Conservation (phyloP, 2,329 filamentous ascomycete genomes). For the Clonostachys rhizophaga region DNA sequence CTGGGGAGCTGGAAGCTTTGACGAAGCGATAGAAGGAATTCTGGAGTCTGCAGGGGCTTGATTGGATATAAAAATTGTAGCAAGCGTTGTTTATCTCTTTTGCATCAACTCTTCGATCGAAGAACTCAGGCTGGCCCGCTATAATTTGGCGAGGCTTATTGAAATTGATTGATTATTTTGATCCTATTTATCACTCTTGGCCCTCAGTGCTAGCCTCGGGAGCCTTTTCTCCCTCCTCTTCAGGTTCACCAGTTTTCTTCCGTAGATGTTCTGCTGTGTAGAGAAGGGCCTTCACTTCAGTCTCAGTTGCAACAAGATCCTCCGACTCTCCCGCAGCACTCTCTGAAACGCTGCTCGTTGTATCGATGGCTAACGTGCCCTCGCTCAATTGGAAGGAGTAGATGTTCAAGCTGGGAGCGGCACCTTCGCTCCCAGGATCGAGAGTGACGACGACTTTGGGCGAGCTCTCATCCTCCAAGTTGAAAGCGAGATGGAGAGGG, state of each 20-base stretch:
- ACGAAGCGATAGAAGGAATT: no score
- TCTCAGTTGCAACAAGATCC: conserved; percentile 25
- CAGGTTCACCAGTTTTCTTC: conserved; percentile 25
- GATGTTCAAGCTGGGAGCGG: conserved; percentile 15
- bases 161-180: no score
- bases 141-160: no score
- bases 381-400: conserved; percentile 22
- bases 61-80: no score
- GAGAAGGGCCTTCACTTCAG: conserved; percentile 34
- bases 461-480: no score
- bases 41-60: no score
- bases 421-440: background rate
- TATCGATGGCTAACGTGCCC: conserved; percentile 12
- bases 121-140: no score
- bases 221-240: conserved; percentile 15
- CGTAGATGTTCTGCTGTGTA: conserved; percentile 42
- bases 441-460: no score
- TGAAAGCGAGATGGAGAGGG: conserved; percentile 47
- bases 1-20: no score
- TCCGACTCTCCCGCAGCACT: conserved; percentile 14
- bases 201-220: background rate
- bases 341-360: conserved; percentile 13
- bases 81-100: no score
- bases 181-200: no score
- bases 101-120: no score